phyloP scores from a whole-genome alignment of 176 grass and related monocot genomes.

The Ensete glaucum region DNA sequence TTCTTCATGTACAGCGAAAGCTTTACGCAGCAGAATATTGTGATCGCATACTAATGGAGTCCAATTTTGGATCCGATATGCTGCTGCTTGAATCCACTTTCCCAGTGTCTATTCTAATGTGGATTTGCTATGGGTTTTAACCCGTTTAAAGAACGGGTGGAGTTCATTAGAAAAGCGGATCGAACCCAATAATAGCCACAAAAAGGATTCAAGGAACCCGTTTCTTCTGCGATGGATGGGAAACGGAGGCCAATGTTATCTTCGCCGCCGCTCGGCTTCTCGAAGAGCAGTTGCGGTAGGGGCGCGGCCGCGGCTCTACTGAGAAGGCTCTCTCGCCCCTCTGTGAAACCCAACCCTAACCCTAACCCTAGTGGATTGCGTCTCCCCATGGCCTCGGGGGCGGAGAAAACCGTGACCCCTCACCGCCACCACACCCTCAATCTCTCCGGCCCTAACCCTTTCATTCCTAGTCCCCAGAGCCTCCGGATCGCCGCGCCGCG shows the following conservation, averaged over 20 bases:
- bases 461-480: neutral
- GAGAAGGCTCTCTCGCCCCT: constrained; percentile 15
- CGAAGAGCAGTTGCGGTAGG: constrained; percentile 22
- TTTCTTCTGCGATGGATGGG: neutral
- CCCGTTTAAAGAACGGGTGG: no score
- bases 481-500: neutral
- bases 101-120: no score
- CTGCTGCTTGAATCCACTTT: no score
- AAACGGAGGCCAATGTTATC: constrained; percentile 15
- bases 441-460: neutral
- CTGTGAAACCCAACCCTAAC: neutral
- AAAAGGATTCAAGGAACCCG: no score
- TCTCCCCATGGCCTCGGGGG: constrained; percentile 20
- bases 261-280: constrained; percentile 32
- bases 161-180: no score
- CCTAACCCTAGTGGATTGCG: constrained; percentile 4
- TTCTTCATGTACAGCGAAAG: no score
- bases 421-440: neutral
- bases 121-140: no score
- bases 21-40: no score
- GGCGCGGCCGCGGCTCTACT: constrained; percentile 26
- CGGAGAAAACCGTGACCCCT: constrained; percentile 7
- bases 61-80: no score
- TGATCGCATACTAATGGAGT: no score
- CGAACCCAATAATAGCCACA: no score